Evolutionary conservation across 2,329 filamentous ascomycete species (phyloP).

Genomic region (Lecanicillium sp.): DNA sequence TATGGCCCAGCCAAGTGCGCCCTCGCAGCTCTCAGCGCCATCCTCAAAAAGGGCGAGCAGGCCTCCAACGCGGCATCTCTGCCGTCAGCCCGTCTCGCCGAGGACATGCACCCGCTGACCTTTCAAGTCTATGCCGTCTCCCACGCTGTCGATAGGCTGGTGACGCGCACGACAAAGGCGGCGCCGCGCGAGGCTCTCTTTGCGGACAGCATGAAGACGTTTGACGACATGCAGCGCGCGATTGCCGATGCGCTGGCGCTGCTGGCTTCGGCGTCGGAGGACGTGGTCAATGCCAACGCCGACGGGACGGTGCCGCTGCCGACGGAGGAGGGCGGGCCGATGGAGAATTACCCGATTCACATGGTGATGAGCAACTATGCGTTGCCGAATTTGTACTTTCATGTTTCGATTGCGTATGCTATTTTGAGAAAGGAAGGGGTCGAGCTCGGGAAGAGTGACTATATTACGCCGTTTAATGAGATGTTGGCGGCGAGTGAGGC

Average conservation of each 20-base stretch:
- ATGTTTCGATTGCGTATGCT: slow-evolving; percentile 43
- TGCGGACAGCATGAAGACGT: no score
- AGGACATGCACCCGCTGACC: slow-evolving; percentile 20
- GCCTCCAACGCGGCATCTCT: not conserved
- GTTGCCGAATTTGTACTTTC: slow-evolving; percentile 48
- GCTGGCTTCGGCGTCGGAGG: not conserved
- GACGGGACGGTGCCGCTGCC: slow-evolving; percentile 3
- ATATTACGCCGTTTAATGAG: slow-evolving; percentile 19
- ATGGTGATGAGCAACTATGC: no score
- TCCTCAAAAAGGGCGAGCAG: not conserved
- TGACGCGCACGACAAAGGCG: slow-evolving; percentile 10
- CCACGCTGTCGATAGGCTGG: slow-evolving; percentile 9
- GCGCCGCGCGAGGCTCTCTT: not conserved
- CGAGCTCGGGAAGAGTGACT: slow-evolving; percentile 46
- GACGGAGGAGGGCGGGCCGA: not conserved
- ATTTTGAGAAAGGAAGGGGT: slow-evolving; percentile 49
- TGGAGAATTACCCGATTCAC: no score
- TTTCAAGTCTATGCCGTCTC: slow-evolving; percentile 18
- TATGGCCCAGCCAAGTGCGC: slow-evolving; percentile 3
- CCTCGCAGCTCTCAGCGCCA: not conserved
- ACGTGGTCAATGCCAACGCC: slow-evolving; percentile 1
- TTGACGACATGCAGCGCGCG: not conserved
- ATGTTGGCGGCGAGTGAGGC: no score
- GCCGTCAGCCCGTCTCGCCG: slow-evolving; percentile 9
- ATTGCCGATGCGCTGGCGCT: not conserved